Evolutionary conservation across 768 basidiomycete genomes (phyloP), one percentile per base, ranked within the genome.

Genomic region (Boletus vermiculosoides): DNA sequence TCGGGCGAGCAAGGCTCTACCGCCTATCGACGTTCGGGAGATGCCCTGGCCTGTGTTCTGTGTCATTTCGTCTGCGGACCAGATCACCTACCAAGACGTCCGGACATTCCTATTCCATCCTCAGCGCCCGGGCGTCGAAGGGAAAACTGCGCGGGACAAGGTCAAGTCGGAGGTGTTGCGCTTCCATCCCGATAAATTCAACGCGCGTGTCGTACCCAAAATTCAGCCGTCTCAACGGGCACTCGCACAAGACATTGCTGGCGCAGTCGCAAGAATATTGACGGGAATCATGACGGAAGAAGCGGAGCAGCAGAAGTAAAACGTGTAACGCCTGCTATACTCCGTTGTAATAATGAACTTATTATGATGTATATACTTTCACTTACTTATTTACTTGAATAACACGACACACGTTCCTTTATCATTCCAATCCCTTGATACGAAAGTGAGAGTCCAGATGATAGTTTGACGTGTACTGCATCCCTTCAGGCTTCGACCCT

Each of bases 151-250:
- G 4, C 71, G 67, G 54, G 79, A 77, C 39, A 61, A 67, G 20
- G 55, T 80, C 57, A 77, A 72, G 56, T 58, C 56, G n/a, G 83
- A 85, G 59, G 66, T 83, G 31, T 63, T 82, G 45, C 73, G 76
- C 22, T 85, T 79, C 74, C 82, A 85, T 57, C 80, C 83, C 5
- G 83, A 86, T 59, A 83, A 80, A 60, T 79, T 83, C 60, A 66
- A 77, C 55, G 54, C 63, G 13, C 72, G 63, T 9, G 63, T 79
- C 13, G 51, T 79, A 28, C 60, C 63, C 9, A 76, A 71, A 45
- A 71, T 83, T 9, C 54, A 63, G 5, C 59, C 60, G 5, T 55
- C 63, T 4, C 73, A 83, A 15, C 68, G 68, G 45, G 65, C 62
- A 20, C 53, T 52, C 11, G 76, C 78, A 5, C 57, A 52, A 41